Base-by-base conservation (phyloP, 1,139 yeast species). In the Geotrichum citri-aurantii region DNA sequence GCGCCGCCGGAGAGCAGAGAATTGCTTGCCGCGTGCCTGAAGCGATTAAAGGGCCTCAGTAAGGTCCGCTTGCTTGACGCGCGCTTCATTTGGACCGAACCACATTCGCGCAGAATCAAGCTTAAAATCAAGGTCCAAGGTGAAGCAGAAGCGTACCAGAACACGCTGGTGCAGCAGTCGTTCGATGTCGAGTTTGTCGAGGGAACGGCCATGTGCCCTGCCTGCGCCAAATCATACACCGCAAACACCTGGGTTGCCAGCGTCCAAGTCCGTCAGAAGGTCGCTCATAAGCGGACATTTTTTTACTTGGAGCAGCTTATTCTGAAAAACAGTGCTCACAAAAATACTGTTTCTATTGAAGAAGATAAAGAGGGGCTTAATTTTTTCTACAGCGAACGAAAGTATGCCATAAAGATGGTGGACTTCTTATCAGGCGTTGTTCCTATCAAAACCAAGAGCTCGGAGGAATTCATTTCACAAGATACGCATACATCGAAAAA, bases 181-280 rank as follows among this genome's bases (percentile, higher is more conserved):
- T 91, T 93, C 72, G 97, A 89, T 73, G 97, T 91, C n/a, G 97
- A 93, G 69, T 95, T 87, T 71, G 85, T 89, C 24, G 99, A 92
- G 61, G 79, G 88, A 62, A 96, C 97, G 33, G 88, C 89, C 86
- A 98, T 92, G 78, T 95, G 99, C 79, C 86, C 97, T 2, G 98
- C 92, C 75, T 95, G 99, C 83, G 98, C 98, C 58, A 91, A 90
- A 75, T 86, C 96, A 1, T 93, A 88, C 71, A 93, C 99, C 27
- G 88, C 95, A 50, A 90, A 93, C 73, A 95, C 98, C 17, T 95
- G 99, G 99, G 86, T 95, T 73, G 98, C 99, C n/a, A 83, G 93
- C 33, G 96, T 95, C 49, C 99, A 95, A 77, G 87, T 95, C 67
- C 85, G 99, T 77, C 99, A 95, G 75, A 93, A 95, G 71, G 99